Percentiles rank a stretch among this genome's conserved stretches.
phyloP scores from a whole-genome alignment of 1,139 yeast genomes.

The Suhomyces bokatorum region DNA sequence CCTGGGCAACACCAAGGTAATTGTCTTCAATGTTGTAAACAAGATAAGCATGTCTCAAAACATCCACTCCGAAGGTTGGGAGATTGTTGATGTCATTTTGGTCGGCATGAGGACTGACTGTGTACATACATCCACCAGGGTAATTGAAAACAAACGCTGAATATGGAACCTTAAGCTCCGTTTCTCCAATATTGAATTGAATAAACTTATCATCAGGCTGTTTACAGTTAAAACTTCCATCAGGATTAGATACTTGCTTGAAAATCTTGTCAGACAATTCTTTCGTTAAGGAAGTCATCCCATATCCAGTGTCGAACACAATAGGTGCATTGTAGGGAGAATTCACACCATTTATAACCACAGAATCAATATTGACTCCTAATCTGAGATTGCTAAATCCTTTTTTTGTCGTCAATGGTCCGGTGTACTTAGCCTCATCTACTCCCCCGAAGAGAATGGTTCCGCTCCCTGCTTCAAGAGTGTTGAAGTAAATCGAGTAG shows the following conservation, averaged over 20 bases:
- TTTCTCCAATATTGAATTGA: constrained; percentile 4
- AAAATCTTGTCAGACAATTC: not conserved
- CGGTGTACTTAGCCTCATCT: constrained; percentile 21
- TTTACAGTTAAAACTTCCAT: constrained; percentile 1
- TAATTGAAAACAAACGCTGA: not conserved
- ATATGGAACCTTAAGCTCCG: constrained; percentile 5
- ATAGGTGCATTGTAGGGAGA: not conserved
- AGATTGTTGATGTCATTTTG: constrained; percentile 1
- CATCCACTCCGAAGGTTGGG: constrained; percentile 19
- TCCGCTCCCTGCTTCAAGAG: constrained; percentile 14
- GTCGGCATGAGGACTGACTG: not conserved
- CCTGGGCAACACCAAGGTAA: constrained; percentile 23
- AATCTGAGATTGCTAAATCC: constrained; percentile 1
- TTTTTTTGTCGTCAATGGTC: constrained; percentile 15
- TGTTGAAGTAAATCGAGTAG: constrained; percentile 25
- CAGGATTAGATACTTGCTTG: not conserved
- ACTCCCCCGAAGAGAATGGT: constrained; percentile 23
- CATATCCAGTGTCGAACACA: constrained; percentile 8
- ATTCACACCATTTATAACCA: not conserved
- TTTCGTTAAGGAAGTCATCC: not conserved
- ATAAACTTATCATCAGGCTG: constrained; percentile 1
- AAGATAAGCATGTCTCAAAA: constrained; percentile 24
- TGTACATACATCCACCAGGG: too few relatives aligned
- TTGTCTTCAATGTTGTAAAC: constrained; percentile 24
- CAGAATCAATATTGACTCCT: constrained; percentile 1